A percentile compares a stretch with the other conserved stretches of the same genome.
Conservation (phyloP, 495 filamentous ascomycete species). For the Aspergillus steynii region DNA sequence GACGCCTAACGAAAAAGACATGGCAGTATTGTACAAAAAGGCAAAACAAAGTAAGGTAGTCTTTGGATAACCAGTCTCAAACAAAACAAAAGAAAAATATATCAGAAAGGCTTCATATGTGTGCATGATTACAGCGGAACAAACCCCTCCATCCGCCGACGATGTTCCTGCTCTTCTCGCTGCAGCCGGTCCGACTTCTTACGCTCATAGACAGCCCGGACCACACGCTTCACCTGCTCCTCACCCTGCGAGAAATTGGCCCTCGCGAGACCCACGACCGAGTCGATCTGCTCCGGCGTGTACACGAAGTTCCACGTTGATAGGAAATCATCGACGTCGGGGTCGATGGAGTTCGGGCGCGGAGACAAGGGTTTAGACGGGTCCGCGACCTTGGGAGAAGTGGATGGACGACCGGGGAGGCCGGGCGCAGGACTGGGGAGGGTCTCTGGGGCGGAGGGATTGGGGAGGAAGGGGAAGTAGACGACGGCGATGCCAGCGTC, state of each 20-base stretch:
- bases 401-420: constrained; percentile 21
- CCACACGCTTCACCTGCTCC: constrained; percentile 70
- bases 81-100: background rate
- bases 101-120: background rate
- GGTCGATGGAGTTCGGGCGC: constrained; percentile 75
- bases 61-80: background rate
- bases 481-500: constrained; percentile 85
- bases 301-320: constrained; percentile 98
- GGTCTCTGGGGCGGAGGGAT: constrained; percentile 52
- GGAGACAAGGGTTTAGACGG: constrained; percentile 25
- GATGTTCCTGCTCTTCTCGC: constrained; percentile 51
- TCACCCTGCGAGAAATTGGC: constrained; percentile 84
- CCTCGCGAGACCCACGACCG: constrained; percentile 74
- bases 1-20: background rate
- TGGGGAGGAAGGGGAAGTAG: constrained; percentile 88
- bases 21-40: background rate
- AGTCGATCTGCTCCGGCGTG: constrained; percentile 80
- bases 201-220: constrained; percentile 91
- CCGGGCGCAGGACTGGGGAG: constrained; percentile 25
- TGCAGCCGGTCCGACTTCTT: constrained; percentile 71
- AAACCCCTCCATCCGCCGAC: constrained; percentile 43
- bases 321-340: constrained; percentile 77
- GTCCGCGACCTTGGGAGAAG: constrained; percentile 20
- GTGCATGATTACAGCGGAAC: constrained; percentile 30
- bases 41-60: background rate